Conservation (phyloP, 2,329 filamentous ascomycete species). For the Seiridium cupressi region DNA sequence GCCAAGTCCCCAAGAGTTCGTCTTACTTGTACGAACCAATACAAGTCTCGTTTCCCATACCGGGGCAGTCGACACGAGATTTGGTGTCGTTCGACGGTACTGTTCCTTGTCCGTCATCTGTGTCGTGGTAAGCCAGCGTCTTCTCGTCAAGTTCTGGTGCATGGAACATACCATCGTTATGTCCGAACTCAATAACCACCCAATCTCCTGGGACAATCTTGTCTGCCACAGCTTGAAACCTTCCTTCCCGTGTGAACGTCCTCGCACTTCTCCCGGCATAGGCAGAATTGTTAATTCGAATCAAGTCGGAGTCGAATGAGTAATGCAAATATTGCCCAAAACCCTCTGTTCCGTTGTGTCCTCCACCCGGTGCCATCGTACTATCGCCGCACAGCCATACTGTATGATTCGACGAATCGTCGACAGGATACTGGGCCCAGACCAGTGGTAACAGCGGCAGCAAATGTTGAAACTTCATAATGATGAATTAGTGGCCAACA, state of each 20-base stretch:
- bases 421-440: background rate
- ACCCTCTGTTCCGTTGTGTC: conserved; percentile 14
- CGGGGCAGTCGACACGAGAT: conserved; percentile 27
- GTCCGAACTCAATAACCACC: conserved; percentile 58
- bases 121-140: background rate
- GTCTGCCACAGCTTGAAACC: conserved; percentile 45
- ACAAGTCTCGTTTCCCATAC: conserved; percentile 11
- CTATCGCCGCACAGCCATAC: conserved; percentile 15
- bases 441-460: background rate
- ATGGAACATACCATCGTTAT: conserved; percentile 50
- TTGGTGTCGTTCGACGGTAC: conserved; percentile 27
- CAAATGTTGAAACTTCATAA: background rate
- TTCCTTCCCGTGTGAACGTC: conserved; percentile 52
- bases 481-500: background rate
- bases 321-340: conserved; percentile 15
- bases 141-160: background rate
- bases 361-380: conserved; percentile 14
- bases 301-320: conserved; percentile 10
- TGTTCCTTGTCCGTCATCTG: background rate
- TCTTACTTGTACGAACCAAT: conserved; percentile 9
- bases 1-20: background rate
- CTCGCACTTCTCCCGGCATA: conserved; percentile 51
- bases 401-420: background rate
- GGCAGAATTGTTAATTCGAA: conserved; percentile 46
- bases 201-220: conserved; percentile 46